These are phyloP conservation scores for Hibiscus tridactylites DNA, from an alignment of 345 rosid species.

Conservation along the genomic window DNA sequence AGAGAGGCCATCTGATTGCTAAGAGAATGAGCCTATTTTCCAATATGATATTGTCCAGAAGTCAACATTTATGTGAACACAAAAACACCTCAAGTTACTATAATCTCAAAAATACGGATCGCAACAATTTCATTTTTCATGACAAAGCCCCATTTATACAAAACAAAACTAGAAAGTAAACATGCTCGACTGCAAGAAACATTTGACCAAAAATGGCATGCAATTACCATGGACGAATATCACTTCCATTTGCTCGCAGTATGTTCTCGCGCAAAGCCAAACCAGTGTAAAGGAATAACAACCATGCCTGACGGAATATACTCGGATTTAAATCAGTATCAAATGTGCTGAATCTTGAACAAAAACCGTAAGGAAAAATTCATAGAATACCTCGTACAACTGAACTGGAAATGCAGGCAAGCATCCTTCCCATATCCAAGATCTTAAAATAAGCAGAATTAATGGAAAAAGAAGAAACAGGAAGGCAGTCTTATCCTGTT, in stretches of 20 bases:
- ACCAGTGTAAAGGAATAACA: conserved; percentile 89
- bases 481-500: conserved; percentile 94
- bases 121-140: not conserved
- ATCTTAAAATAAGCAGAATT: conserved; percentile 54
- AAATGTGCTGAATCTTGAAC: not conserved
- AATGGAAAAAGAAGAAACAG: conserved; percentile 88
- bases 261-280: conserved; percentile 94
- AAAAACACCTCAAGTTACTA: not conserved
- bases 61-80: not conserved
- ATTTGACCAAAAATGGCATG: not conserved
- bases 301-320: conserved; percentile 60
- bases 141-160: not conserved
- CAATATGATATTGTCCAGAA: not conserved
- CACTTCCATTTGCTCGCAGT: conserved; percentile 93
- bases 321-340: not conserved
- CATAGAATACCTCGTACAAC: conserved; percentile 59
- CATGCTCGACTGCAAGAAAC: not conserved
- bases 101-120: not conserved
- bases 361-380: not conserved
- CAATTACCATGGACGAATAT: conserved; percentile 92
- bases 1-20: not conserved
- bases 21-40: not conserved
- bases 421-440: conserved; percentile 87
- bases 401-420: conserved; percentile 96
- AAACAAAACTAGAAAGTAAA: conserved; percentile 21